Percentiles rank a stretch among this genome's conserved stretches.
Conservation (phyloP, 768 basidiomycete species). For the Trametes cingulata region DNA sequence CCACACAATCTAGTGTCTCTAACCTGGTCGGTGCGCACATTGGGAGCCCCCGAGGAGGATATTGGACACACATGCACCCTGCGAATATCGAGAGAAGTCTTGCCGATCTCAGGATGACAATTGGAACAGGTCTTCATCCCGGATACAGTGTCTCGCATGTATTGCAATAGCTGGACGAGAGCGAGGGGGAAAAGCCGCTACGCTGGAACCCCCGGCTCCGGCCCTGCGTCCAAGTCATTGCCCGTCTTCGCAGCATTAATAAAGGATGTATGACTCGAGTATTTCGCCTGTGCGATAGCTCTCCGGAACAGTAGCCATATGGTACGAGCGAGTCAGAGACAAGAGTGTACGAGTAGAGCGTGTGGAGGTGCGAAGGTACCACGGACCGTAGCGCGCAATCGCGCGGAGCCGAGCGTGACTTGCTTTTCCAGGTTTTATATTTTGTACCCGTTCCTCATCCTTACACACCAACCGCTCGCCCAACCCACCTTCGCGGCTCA, state of each 20-base stretch:
- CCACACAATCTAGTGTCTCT: too few relatives aligned
- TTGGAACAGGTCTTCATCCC: too few relatives aligned
- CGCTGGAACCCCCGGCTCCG: too few relatives aligned
- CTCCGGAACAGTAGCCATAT: neutral
- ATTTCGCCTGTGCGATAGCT: neutral
- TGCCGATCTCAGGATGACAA: too few relatives aligned
- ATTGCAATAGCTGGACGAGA: too few relatives aligned
- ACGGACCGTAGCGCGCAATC: neutral
- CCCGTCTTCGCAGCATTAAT: neutral
- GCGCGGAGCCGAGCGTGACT: slow-evolving; percentile 19
- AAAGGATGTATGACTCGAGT: too few relatives aligned
- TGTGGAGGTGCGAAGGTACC: neutral
- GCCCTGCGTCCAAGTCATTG: slow-evolving; percentile 16
- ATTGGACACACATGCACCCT: too few relatives aligned
- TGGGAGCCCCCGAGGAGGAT: too few relatives aligned
- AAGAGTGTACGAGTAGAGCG: neutral
- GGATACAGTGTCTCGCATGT: too few relatives aligned
- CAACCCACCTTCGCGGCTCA: neutral
- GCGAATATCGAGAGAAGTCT: too few relatives aligned
- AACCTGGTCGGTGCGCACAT: too few relatives aligned
- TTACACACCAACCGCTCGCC: slow-evolving; percentile 3
- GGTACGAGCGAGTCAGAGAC: slow-evolving; percentile 5
- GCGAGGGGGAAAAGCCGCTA: too few relatives aligned
- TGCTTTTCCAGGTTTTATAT: slow-evolving; percentile 1
- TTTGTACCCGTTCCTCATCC: neutral